Evolutionary conservation across 108 stramenopile species (phyloP).

Genomic region (Aurantiochytrium sp.): DNA sequence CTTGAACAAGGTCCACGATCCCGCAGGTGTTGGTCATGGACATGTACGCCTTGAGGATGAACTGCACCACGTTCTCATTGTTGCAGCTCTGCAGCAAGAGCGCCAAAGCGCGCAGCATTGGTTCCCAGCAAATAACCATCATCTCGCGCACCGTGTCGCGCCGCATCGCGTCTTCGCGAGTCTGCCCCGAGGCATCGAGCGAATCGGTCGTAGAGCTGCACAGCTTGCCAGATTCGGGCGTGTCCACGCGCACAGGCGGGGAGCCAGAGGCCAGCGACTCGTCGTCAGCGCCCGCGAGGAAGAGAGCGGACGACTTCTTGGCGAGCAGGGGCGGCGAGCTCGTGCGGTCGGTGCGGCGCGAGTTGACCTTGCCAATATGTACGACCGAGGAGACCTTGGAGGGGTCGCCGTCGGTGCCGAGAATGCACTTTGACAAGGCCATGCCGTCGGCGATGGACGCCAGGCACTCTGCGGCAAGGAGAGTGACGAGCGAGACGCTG

Average conservation of each 20-base stretch:
- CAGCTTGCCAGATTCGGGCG: too few relatives aligned
- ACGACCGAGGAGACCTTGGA: not conserved
- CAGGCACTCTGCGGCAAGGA: not conserved
- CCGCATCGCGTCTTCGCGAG: not conserved
- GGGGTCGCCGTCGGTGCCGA: not conserved
- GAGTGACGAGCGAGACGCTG: not conserved
- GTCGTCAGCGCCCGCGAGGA: not conserved
- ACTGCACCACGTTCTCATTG: conserved; percentile 27
- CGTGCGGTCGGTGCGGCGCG: not conserved
- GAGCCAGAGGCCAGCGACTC: too few relatives aligned
- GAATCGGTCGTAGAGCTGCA: not conserved
- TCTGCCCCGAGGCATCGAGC: not conserved
- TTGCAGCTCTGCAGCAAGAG: not conserved
- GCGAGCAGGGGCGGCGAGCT: not conserved
- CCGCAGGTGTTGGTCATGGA: conserved; percentile 30
- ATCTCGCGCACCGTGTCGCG: not conserved
- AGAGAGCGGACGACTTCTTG: not conserved
- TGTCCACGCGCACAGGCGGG: too few relatives aligned
- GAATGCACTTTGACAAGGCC: not conserved
- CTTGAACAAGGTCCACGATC: not conserved
- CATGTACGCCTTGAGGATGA: conserved; percentile 27
- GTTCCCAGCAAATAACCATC: conserved; percentile 20
- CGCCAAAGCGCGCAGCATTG: conserved; percentile 14
- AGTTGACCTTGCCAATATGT: not conserved
- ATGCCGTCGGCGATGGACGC: conserved; percentile 19